A percentile compares a stretch with the other conserved stretches of the same genome.
Evolutionary conservation across 2,329 filamentous ascomycete species (phyloP).

Genomic region (Aspergillus sp.): DNA sequence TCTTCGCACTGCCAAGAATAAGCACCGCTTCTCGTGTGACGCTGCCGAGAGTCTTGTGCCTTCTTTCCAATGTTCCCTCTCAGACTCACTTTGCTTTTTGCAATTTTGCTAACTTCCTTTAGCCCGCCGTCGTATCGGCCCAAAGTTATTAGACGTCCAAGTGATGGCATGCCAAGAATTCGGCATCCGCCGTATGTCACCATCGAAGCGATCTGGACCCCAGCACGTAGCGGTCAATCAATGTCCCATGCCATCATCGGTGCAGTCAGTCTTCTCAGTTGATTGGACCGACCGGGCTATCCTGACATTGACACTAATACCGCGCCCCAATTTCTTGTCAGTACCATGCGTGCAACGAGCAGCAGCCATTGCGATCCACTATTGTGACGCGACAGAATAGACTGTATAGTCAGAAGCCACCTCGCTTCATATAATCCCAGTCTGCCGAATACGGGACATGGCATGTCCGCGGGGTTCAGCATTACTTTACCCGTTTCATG

Average conservation of each 20-base stretch:
- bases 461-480: constrained; percentile 13
- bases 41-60: constrained; percentile 27
- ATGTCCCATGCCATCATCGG: constrained; percentile 18
- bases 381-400: constrained; percentile 18
- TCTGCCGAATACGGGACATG: constrained; percentile 14
- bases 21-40: constrained; percentile 26
- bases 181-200: constrained; percentile 27
- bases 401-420: constrained; percentile 14
- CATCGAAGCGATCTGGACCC: constrained; percentile 25
- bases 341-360: constrained; percentile 18
- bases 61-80: background rate
- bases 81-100: constrained; percentile 9
- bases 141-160: constrained; percentile 47
- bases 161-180: constrained; percentile 27
- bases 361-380: constrained; percentile 12
- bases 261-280: constrained; percentile 12
- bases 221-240: constrained; percentile 11
- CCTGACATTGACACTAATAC: constrained; percentile 18
- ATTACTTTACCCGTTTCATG: constrained; percentile 10
- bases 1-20: constrained; percentile 27
- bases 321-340: constrained; percentile 18
- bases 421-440: constrained; percentile 15
- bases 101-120: constrained; percentile 26
- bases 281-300: constrained; percentile 13
- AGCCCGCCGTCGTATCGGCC: constrained; percentile 52